Conservation (phyloP, 352 stramenopile genomes). For the Phytophthora vignae region DNA sequence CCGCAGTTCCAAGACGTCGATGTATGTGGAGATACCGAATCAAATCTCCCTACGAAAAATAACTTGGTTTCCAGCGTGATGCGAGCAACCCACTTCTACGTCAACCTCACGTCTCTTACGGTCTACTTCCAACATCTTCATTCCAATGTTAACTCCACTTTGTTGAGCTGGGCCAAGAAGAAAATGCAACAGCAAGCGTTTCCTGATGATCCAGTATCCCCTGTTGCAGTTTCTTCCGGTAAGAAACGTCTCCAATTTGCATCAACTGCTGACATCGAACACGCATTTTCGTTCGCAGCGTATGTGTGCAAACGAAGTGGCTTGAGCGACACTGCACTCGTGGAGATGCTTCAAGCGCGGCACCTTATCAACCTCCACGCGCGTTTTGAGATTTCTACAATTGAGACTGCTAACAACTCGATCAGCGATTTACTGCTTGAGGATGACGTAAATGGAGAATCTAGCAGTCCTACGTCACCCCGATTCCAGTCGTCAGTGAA, state of each 20-base stretch:
- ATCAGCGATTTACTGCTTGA: conserved; percentile 13
- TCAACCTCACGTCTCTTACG: conserved; percentile 87
- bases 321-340: conserved; percentile 82
- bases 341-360: conserved; percentile 88
- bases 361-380: conserved; percentile 83
- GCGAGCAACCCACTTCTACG: conserved; percentile 71
- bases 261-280: conserved; percentile 81
- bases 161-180: conserved; percentile 72
- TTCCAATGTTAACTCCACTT: conserved; percentile 65
- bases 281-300: conserved; percentile 81
- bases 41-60: conserved; percentile 15
- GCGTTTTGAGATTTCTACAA: conserved; percentile 59
- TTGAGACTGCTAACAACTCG: conserved; percentile 33
- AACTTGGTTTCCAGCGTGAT: conserved; percentile 53
- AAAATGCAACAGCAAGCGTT: conserved; percentile 47
- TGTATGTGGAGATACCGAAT: conserved; percentile 30
- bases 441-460: conserved; percentile 1
- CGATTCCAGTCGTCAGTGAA: conserved; percentile 38
- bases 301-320: conserved; percentile 88
- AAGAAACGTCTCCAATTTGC: conserved; percentile 45
- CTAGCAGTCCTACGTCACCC: conserved; percentile 35
- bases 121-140: conserved; percentile 88
- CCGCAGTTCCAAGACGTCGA: conserved; percentile 77
- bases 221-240: conserved; percentile 8
- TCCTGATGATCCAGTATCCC: conserved; percentile 23